Evolutionary conservation across 495 filamentous ascomycete species (phyloP).

Genomic region (Echria macrotheca): DNA sequence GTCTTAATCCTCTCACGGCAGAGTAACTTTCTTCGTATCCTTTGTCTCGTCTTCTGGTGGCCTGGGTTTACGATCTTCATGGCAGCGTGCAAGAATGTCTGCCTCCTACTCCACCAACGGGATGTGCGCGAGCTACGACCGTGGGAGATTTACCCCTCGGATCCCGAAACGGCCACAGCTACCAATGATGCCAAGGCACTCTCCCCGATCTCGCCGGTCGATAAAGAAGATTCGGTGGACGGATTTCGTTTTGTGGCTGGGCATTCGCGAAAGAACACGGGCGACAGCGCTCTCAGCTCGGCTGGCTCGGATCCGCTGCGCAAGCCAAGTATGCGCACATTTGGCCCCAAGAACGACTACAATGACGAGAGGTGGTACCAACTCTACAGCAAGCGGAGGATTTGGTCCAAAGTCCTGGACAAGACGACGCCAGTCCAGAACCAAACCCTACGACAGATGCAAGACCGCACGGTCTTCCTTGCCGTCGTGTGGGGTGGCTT

Average conservation of each 20-base stretch:
- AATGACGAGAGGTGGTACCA: constrained; percentile 55
- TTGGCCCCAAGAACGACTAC: constrained; percentile 50
- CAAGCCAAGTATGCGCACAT: constrained; percentile 43
- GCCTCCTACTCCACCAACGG: constrained; percentile 50
- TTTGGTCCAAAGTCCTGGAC: constrained; percentile 59
- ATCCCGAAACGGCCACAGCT: constrained; percentile 11
- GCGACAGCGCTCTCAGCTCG: not conserved
- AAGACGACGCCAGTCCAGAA: constrained; percentile 58
- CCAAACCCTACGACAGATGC: constrained; percentile 56
- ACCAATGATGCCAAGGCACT: not conserved
- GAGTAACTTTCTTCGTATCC: constrained; percentile 48
- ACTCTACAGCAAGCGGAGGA: constrained; percentile 51
- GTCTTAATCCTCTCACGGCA: constrained; percentile 51
- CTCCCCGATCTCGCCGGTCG: not conserved
- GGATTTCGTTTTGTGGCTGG: not conserved
- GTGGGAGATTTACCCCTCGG: constrained; percentile 48
- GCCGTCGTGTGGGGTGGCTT: constrained; percentile 34
- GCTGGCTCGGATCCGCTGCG: constrained; percentile 22
- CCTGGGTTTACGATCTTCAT: constrained; percentile 56
- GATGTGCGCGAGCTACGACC: constrained; percentile 60
- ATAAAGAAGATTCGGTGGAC: not conserved
- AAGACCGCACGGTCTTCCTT: constrained; percentile 59
- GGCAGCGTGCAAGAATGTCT: constrained; percentile 57
- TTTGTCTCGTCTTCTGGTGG: constrained; percentile 52
- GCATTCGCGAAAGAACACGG: constrained; percentile 3